These are phyloP conservation scores for Penicillium sp. DNA, from an alignment of 2,329 filamentous ascomycete species.

Conservation along the genomic window DNA sequence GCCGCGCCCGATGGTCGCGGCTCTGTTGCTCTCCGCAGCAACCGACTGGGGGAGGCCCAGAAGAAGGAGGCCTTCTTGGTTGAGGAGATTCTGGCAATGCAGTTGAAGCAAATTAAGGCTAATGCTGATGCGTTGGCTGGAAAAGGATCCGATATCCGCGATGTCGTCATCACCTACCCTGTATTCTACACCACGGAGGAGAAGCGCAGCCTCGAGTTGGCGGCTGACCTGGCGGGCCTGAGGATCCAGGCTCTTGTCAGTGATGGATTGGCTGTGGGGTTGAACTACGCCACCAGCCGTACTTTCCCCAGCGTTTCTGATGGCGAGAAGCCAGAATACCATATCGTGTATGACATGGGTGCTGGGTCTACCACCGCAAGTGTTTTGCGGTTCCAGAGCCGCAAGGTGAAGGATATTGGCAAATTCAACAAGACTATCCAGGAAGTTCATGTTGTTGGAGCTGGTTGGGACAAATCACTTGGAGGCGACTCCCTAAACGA, in stretches of 20 bases:
- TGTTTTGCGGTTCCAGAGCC: conserved; percentile 83
- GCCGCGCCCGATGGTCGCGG: conserved; percentile 52
- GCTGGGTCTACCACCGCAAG: conserved; percentile 91
- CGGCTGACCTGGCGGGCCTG: conserved; percentile 82
- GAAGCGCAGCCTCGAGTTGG: conserved; percentile 78
- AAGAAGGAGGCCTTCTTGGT: conserved; percentile 66
- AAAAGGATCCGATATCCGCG: conserved; percentile 68
- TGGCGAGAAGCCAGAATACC: conserved; percentile 81
- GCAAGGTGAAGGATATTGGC: conserved; percentile 83
- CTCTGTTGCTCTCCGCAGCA: conserved; percentile 80
- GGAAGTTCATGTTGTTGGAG: conserved; percentile 84
- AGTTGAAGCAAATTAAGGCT: conserved; percentile 83
- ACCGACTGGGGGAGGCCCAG: conserved; percentile 62
- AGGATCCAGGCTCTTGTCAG: conserved; percentile 81
- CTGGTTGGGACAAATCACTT: conserved; percentile 83
- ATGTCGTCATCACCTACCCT: conserved; percentile 85
- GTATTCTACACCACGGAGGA: conserved; percentile 88
- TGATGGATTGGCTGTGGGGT: conserved; percentile 85
- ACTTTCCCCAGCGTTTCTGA: conserved; percentile 83
- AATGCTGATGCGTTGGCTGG: conserved; percentile 85
- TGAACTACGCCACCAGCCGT: conserved; percentile 91
- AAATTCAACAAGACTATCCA: conserved; percentile 96
- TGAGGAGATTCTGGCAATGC: conserved; percentile 94
- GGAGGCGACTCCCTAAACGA: conserved; percentile 88
- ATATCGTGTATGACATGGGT: conserved; percentile 97